Evolutionary conservation across 2,329 filamentous ascomycete genomes (phyloP), one percentile per base, ranked within the genome.

Genomic region (Gliomastix tumulicola): DNA sequence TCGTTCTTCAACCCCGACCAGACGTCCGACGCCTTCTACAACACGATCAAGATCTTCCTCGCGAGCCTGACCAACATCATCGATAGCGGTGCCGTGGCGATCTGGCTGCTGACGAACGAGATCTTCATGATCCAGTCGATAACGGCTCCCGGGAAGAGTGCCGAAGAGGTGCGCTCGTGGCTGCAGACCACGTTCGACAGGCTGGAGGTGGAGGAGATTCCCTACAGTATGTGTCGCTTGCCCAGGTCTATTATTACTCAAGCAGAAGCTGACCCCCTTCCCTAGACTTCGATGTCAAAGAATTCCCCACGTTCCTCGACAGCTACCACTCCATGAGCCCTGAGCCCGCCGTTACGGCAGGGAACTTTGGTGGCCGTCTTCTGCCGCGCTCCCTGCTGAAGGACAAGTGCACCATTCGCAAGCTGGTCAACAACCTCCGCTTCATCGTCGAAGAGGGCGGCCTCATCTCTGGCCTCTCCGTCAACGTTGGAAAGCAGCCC

Each of bases 61-160:
- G 18, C 19, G 13, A 30, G 17, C 19, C n/a, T 32, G 4, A 7
- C 18, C 44, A 18, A 49, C 4, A 63, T 74, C 39, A 60, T 71
- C 13, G 70, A 73, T 41, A 55, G 63, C 3, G 74, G 73, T 9
- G 59, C 62, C 16, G 69, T 66, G 58, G 53, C 60, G 20, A 55
- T 68, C n/a, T 76, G 68, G 51, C 63, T 60, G 42, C 65, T 71
- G 42, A 68, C 60, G 37, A 63, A 64, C 43, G 49, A 53, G 11
- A 60, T 59, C 44, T 76, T 78, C 51, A 36, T 12, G 28, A 28
- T 42, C 32, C 23, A 21, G 13, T 37, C 41, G 13, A 22, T 45
- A 8, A 46, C 38, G 10, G 15, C 28, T 23, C 13, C 32, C 22
- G 36, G 42, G 31, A 37, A 31, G 20, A 41, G 36, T 10, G 36